Evolutionary conservation across 176 grass and related monocot genomes (phyloP).

Genomic region (Carex littledalei): DNA sequence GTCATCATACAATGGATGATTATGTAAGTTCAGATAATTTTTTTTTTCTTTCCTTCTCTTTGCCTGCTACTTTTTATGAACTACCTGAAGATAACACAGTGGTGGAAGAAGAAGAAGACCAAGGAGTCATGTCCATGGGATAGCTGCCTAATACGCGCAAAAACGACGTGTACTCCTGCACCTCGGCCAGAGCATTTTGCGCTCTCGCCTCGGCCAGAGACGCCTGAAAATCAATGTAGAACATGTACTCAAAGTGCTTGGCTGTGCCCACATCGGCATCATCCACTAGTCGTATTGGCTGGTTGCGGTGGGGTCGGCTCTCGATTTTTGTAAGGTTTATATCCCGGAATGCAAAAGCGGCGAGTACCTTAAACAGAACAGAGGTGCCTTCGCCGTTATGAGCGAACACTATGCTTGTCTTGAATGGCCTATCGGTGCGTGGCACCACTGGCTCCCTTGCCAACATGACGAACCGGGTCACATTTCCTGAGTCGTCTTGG

Average conservation of each 20-base stretch:
- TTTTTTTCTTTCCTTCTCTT: background rate
- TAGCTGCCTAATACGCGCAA: slow-evolving; percentile 83
- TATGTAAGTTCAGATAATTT: background rate
- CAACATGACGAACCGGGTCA: slow-evolving; percentile 91
- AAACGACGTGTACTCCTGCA: slow-evolving; percentile 91
- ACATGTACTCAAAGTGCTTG: slow-evolving; percentile 99
- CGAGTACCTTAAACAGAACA: slow-evolving; percentile 89
- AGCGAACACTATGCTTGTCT: slow-evolving; percentile 96
- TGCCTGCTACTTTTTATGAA: background rate
- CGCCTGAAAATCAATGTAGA: slow-evolving; percentile 89
- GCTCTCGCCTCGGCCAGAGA: slow-evolving; percentile 71
- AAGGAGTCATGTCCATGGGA: slow-evolving; percentile 94
- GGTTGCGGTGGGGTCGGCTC: slow-evolving; percentile 77
- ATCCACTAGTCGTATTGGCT: slow-evolving; percentile 82
- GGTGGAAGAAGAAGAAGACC: slow-evolving; percentile 34
- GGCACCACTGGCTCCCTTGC: slow-evolving; percentile 86
- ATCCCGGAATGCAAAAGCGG: slow-evolving; percentile 75
- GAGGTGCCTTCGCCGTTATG: slow-evolving; percentile 75
- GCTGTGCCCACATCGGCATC: slow-evolving; percentile 83
- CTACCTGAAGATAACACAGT: slow-evolving; percentile 1
- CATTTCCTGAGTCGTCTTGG: slow-evolving; percentile 82
- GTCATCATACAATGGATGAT: background rate
- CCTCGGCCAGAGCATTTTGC: slow-evolving; percentile 86
- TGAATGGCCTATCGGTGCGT: slow-evolving; percentile 84
- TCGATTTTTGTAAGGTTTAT: slow-evolving; percentile 89